Evolutionary conservation across 306 rosid genomes (phyloP).

Genomic region (Hippophae rhamnoides): DNA sequence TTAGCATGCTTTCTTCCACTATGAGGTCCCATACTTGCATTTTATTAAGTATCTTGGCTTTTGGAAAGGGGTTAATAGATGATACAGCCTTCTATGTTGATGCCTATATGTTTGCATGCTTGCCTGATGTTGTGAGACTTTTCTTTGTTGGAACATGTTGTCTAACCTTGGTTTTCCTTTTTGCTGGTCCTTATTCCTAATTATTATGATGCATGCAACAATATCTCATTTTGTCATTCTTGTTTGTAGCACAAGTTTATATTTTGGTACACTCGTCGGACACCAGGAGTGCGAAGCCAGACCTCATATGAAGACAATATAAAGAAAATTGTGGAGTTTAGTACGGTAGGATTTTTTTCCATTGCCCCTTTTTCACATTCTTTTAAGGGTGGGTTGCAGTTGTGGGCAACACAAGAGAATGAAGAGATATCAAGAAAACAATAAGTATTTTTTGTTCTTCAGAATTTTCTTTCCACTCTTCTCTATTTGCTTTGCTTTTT

Average conservation of each 20-base stretch:
- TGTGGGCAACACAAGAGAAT: too few species aligned
- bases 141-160: neutral
- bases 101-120: neutral
- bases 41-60: neutral
- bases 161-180: neutral
- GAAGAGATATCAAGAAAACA: too few species aligned
- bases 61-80: neutral
- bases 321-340: constrained; percentile 79
- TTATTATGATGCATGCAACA: neutral
- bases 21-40: neutral
- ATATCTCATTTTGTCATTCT: constrained; percentile 15
- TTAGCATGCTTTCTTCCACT: neutral
- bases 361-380: too few species aligned
- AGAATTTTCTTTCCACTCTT: constrained; percentile 2
- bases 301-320: constrained; percentile 84
- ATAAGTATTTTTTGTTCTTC: neutral
- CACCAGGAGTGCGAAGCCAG: constrained; percentile 73
- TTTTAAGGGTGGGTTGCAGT: too few species aligned
- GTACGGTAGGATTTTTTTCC: constrained; percentile 44
- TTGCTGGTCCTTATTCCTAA: neutral
- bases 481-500: neutral
- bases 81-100: neutral
- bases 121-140: neutral
- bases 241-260: constrained; percentile 57
- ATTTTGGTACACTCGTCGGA: constrained; percentile 92